Percentiles rank a stretch among this genome's conserved stretches.
Conservation (phyloP, 23 red algal genomes). For the Agarophyton chilense region DNA sequence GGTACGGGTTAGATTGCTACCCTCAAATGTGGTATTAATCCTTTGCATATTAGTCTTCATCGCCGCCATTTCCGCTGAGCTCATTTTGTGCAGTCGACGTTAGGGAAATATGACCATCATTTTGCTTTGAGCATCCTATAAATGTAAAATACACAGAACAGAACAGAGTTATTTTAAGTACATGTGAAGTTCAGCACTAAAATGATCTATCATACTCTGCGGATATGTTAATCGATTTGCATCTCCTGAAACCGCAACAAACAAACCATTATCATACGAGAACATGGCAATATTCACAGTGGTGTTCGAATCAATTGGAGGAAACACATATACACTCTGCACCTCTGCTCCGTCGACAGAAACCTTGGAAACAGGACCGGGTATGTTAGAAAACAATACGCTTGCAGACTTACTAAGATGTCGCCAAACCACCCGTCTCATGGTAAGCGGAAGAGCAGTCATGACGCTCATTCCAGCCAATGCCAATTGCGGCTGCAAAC, state of each 20-base stretch:
- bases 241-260: conserved; percentile 44
- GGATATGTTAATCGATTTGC: conserved; percentile 27
- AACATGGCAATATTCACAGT: conserved; percentile 42
- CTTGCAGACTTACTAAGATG: conserved; percentile 24
- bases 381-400: conserved; percentile 50
- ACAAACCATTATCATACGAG: conserved; percentile 22
- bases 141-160: no score
- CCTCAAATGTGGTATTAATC: no score
- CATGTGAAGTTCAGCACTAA: neutral
- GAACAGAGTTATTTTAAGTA: neutral
- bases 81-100: no score
- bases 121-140: no score
- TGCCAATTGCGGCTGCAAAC: conserved; percentile 41
- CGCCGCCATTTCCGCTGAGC: no score
- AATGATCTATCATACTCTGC: neutral
- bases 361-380: conserved; percentile 8
- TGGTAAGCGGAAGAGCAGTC: neutral
- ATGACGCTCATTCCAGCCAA: conserved; percentile 11
- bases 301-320: conserved; percentile 30
- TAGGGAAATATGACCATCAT: no score
- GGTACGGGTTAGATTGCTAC: no score
- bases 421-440: conserved; percentile 17
- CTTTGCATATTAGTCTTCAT: no score
- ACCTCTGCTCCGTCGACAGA: conserved; percentile 10
- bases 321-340: conserved; percentile 40